Evolutionary conservation across 2,329 filamentous ascomycete species (phyloP).

Genomic region (Leptoxyphium fumago): DNA sequence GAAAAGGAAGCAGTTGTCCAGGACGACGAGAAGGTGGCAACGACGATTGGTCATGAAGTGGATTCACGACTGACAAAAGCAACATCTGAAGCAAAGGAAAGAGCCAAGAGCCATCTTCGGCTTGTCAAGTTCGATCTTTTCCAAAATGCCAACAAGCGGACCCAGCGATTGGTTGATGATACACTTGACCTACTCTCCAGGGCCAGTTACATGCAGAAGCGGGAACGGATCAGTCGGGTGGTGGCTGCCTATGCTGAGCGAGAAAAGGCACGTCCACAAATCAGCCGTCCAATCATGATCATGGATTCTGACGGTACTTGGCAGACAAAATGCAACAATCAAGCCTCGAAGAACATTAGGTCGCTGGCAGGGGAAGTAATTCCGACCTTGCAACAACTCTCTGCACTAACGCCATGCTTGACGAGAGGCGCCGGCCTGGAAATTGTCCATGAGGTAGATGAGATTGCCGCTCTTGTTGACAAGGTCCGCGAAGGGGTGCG

Average conservation of each 20-base stretch:
- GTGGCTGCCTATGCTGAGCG: background rate
- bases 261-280: background rate
- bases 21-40: background rate
- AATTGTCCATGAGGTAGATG: background rate
- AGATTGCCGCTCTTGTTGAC: background rate
- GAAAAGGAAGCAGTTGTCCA: background rate
- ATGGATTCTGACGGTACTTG: background rate
- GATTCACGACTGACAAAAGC: background rate
- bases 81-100: background rate
- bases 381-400: background rate
- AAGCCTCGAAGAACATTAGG: background rate
- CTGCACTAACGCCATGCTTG: background rate
- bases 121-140: background rate
- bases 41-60: background rate
- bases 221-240: background rate
- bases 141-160: background rate
- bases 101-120: background rate
- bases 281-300: background rate
- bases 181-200: background rate
- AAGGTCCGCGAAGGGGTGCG: background rate
- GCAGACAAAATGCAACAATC: background rate
- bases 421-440: background rate
- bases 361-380: background rate
- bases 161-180: background rate
- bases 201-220: background rate